Evolutionary conservation across 1,284 basidiomycete species (phyloP), one percentile per base, ranked within the genome.

Genomic region (Ceratobasidium sp.): DNA sequence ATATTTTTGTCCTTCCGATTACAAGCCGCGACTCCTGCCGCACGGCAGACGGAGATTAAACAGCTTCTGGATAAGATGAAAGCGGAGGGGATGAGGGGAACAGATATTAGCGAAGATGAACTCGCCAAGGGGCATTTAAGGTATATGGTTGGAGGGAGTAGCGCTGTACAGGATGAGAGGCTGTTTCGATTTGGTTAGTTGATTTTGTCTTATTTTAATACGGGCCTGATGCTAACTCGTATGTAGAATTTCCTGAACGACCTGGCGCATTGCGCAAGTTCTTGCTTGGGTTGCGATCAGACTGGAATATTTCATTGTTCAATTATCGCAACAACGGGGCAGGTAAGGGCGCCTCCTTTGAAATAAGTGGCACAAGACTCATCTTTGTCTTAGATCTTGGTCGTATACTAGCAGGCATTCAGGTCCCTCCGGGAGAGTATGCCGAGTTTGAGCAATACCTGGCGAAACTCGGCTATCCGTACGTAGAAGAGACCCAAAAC

Each of bases 261-360:
- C 97, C 96, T 4, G 93, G 92, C 2, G 97, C 97, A 0, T 85
- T 99, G 74, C 89, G 93, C 59, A 94, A 93, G 79, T 99, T 99
- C 86, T 85, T 98, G 77, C 84, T 90, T 24, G 93, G 92, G 2
- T 82, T 99, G 67, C 92, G 93, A 65, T 86, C 89, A 36, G 92
- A 91, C 17, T 99, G 97, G 96, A 99, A 98, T 83, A 95, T 99
- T 69, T 93, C 95, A 0, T 83, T 99, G 76, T 99, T 99, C 86
- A 98, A 99, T 82, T 99, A 99, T 84, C 89, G 97, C 75, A 98
- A 98, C 82, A 97, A 99, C 79, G 97, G 97, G 41, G 96, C 93
- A 79, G 95, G 95, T 94, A 79, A 77, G 90, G 85, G 8, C 2
- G 76, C 41, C 24, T 75, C 57, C 15, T 33, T 48, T 15, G 8